Evolutionary conservation across 257 asterid genomes (phyloP), one percentile per base, ranked within the genome.

Genomic region (Solanum dulcamara): DNA sequence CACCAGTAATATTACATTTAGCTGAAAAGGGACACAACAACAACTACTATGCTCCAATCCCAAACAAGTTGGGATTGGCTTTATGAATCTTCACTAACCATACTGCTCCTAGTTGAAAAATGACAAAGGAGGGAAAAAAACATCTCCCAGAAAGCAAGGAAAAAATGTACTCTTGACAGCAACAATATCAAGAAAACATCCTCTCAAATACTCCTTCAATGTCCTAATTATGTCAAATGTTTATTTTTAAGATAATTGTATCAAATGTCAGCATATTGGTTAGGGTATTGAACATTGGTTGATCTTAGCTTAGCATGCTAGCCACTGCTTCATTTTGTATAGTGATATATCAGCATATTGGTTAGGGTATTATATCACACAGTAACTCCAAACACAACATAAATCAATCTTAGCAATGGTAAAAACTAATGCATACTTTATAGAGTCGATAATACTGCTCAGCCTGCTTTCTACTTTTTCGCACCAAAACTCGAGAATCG

Each of bases 381-480:
- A 77, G 28, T 6, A 79, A 79, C 64, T 48, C 28, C 64, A 48
- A 79, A 79, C 15, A 79, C 83, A 37, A 46, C 26, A 28, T 10
- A 15, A 48, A 48, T 48, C 44, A 79, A 28, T 79, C 83, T 28
- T 28, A 10, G 64, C 10, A 48, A 9, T 46, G 18, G 83, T 79
- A 79, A 79, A 79, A 46, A 46, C 30, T 28, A 84, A 62, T n/a
- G 38, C 85, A 37, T 97, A 97, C 99, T 90, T 97, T 97, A 85
- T 97, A 97, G n/a, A 97, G 93, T 38, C 98, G 93, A 77, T 91
- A 93, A 86, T 97, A 97, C 85, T 94, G 98, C 90, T 97, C 99
- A 18, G 99, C 98, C 87, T 97, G 99, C 88, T 97, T 97, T 90
- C 98, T 94, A 87, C 99, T 97, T 93, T 97, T 97, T 33, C 98